Percentiles rank a stretch among this genome's conserved stretches.
Conservation (phyloP, 495 filamentous ascomycete species). For the Penicillium paradoxum region DNA sequence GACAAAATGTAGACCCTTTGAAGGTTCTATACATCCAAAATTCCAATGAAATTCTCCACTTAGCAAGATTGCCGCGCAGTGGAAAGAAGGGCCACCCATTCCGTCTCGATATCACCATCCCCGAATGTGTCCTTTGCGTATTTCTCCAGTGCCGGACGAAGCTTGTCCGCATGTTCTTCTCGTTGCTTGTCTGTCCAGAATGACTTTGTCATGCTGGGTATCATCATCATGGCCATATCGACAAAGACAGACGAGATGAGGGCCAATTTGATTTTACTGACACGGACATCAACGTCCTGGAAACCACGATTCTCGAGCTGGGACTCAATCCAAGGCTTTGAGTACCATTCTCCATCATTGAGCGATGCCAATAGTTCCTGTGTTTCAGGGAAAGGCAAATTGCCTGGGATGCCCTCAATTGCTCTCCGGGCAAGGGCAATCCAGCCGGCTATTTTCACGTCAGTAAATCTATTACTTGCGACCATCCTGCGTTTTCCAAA, state of each 20-base stretch:
- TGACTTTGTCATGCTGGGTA: constrained; percentile 17
- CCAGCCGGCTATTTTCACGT: constrained; percentile 28
- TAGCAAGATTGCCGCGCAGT: constrained; percentile 26
- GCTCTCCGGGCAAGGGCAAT: constrained; percentile 20
- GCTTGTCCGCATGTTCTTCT: constrained; percentile 15
- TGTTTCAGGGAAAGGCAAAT: constrained; percentile 24
- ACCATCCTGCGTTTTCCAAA: too few relatives aligned
- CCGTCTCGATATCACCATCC: constrained; percentile 24
- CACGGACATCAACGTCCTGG: constrained; percentile 23
- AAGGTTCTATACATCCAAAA: neutral
- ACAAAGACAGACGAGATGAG: constrained; percentile 25
- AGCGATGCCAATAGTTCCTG: constrained; percentile 22
- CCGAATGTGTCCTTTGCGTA: constrained; percentile 32
- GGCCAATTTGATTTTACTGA: constrained; percentile 14
- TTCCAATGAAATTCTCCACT: neutral
- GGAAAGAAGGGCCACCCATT: constrained; percentile 34
- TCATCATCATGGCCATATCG: constrained; percentile 28
- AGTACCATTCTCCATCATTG: constrained; percentile 30
- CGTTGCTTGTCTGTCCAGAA: constrained; percentile 36
- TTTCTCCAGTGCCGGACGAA: constrained; percentile 23
- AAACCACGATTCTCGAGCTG: constrained; percentile 31
- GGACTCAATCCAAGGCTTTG: constrained; percentile 24
- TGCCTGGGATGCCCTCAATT: constrained; percentile 23
- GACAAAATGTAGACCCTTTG: neutral
- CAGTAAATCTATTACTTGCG: neutral